phyloP scores from a whole-genome alignment of 1,139 yeast genomes.

The Pichia sp. region DNA sequence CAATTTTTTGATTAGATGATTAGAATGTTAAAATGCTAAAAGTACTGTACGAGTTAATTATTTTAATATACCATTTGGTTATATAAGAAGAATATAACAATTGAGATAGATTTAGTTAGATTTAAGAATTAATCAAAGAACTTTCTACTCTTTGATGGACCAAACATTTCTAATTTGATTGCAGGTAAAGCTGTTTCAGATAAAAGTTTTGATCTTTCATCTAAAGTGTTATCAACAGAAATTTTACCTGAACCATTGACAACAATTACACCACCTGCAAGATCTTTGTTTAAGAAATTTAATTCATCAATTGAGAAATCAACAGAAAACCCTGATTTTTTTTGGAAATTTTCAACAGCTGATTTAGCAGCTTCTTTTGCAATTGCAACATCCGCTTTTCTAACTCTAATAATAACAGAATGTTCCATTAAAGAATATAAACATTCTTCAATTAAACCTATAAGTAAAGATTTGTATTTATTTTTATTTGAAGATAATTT shows the following conservation, averaged over 20 bases:
- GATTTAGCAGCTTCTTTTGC: conserved; percentile 59
- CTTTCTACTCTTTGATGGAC: conserved; percentile 80
- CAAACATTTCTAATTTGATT: conserved; percentile 84
- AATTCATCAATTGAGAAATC: conserved; percentile 50
- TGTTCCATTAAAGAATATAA: conserved; percentile 69
- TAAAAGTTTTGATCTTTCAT: conserved; percentile 81
- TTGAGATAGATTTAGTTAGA: too few species aligned
- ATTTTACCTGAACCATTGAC: conserved; percentile 72
- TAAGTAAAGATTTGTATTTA: conserved; percentile 63
- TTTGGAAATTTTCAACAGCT: conserved; percentile 60
- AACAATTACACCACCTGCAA: conserved; percentile 82
- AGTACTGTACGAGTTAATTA: too few species aligned
- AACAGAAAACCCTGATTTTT: conserved; percentile 47
- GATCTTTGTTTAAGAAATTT: conserved; percentile 50
- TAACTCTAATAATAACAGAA: conserved; percentile 56
- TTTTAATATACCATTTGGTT: too few species aligned
- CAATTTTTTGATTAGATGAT: too few species aligned
- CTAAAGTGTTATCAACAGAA: conserved; percentile 86
- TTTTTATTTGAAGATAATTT: conserved; percentile 45
- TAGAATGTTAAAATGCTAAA: too few species aligned
- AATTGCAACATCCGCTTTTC: conserved; percentile 59
- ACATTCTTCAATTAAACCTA: conserved; percentile 81
- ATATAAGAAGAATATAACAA: too few species aligned
- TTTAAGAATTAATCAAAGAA: conserved; percentile 67
- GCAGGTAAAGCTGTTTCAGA: conserved; percentile 88